Percentiles rank a stretch among this genome's conserved stretches.
Evolutionary conservation across 306 rosid genomes (phyloP).

Genomic region (Malus fusca): DNA sequence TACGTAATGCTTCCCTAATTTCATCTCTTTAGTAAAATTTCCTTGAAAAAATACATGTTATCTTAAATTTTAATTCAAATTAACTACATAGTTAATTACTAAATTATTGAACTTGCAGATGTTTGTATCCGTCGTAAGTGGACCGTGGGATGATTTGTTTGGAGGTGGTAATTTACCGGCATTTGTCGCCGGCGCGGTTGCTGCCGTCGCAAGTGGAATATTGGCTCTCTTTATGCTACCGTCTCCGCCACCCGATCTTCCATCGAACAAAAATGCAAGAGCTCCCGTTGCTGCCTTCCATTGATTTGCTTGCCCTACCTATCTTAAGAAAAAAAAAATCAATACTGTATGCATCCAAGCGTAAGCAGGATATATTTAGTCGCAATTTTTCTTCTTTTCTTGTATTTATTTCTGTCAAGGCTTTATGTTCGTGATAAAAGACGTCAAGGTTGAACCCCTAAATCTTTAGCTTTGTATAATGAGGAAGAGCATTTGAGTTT

Average conservation of each 20-base stretch:
- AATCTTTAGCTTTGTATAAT: too few relatives aligned
- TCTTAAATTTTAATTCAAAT: neutral
- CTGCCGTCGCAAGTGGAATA: conserved; percentile 50
- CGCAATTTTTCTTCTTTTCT: neutral
- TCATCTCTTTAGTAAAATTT: neutral
- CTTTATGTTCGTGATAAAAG: neutral
- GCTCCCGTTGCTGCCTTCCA: conserved; percentile 30
- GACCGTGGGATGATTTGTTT: conserved; percentile 64
- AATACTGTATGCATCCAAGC: neutral
- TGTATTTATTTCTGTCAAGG: neutral
- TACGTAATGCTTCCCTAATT: neutral
- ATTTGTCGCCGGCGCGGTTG: conserved; percentile 61
- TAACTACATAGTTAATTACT: neutral
- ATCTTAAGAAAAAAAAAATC: neutral
- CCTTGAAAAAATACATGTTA: neutral
- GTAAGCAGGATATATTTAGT: neutral
- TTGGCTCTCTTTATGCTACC: conserved; percentile 62
- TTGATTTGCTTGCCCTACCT: neutral
- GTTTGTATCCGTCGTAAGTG: conserved; percentile 63
- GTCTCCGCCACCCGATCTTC: conserved; percentile 51
- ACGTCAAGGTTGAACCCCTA: neutral
- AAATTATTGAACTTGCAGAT: conserved; percentile 22
- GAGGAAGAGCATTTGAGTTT: too few relatives aligned
- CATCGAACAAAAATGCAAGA: conserved; percentile 10
- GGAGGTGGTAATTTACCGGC: conserved; percentile 92